These are phyloP conservation scores for Magnusiomyces suaveolens DNA, from an alignment of 1,139 yeast species.

Conservation along the genomic window DNA sequence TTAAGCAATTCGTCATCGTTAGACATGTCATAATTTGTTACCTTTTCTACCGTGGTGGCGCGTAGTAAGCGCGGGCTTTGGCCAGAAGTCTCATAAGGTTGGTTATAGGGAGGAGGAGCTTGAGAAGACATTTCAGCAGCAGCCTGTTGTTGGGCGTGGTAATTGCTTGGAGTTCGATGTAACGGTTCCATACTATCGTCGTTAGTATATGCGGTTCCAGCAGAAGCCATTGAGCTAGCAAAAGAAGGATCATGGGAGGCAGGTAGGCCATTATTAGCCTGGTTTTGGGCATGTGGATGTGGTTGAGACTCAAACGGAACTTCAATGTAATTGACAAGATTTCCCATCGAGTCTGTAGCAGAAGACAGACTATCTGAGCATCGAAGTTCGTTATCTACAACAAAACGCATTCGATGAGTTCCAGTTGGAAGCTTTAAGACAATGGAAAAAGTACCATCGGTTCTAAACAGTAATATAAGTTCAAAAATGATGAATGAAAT, in stretches of 20 bases:
- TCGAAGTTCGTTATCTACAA: conserved; percentile 87
- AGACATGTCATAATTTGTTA: conserved; percentile 7
- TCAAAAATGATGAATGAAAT: neutral
- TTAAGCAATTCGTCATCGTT: conserved; percentile 12
- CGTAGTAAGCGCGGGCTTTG: neutral
- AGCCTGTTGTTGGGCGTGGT: neutral
- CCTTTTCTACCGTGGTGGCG: conserved; percentile 3
- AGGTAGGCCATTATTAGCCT: neutral
- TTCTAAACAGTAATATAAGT: neutral
- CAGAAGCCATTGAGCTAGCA: neutral
- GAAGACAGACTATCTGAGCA: conserved; percentile 67
- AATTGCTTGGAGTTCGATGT: neutral
- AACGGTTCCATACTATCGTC: conserved; percentile 4
- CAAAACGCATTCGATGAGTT: conserved; percentile 86
- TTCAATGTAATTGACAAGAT: conserved; percentile 82
- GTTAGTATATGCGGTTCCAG: neutral
- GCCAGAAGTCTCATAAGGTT: neutral
- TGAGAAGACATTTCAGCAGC: neutral
- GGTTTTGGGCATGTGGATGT: neutral
- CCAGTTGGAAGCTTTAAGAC: conserved; percentile 61
- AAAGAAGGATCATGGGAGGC: neutral
- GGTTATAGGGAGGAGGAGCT: neutral
- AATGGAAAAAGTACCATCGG: conserved; percentile 9
- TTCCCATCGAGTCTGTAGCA: conserved; percentile 95
- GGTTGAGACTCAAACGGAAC: conserved; percentile 51